Base-by-base conservation (phyloP, 2,329 filamentous ascomycete species). In the Rhytidhysteron rufulum region DNA sequence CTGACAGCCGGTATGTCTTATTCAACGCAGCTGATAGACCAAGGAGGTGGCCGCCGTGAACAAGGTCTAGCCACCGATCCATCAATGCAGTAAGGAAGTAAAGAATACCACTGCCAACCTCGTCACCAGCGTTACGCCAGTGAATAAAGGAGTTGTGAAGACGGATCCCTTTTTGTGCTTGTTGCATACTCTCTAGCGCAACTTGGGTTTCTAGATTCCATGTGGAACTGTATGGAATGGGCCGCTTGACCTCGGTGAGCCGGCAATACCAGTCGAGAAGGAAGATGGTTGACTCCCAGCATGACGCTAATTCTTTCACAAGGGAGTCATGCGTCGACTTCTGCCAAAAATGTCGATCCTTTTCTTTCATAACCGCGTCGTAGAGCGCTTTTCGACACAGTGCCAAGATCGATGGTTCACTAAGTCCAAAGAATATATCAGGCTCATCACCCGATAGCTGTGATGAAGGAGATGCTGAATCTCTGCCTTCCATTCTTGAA, bases 151-250 rank as follows among this genome's bases (percentile, higher is more conserved):
- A 72, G 47, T 75, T 79, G 55, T 79, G 76, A 13, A 78, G 63
- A 19, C 71, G 66, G 13, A 79, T 71, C 2, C 75, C 76, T 47
- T 77, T 76, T 43, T 78, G 73, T 3, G 73, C 69, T 42, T 73
- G 73, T 29, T 69, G 69, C 48, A 79, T 66, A 19, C 69, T 74
- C 45, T 77, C 71, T 17, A 77, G 56, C 7, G 73, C 76, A 2
- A 76, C 74, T 50, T 77, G 75, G 0, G 70, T 71, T 49, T 77
- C 73, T n/a, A 78, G 69, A 41, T 78, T 78, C 76, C 76, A 79
- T 2, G 72, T 73, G 4, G 75, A 76, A 43, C 72, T 78, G 51
- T 72, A 79, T 0, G 73, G 72, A 40, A 77, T 73, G 1, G 76
- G 75, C 31, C 68, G 60, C 29, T 70, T 70, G 1, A 67, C 69